phyloP scores from a whole-genome alignment of 2,329 filamentous ascomycete species.

The Colletotrichum camelliae region DNA sequence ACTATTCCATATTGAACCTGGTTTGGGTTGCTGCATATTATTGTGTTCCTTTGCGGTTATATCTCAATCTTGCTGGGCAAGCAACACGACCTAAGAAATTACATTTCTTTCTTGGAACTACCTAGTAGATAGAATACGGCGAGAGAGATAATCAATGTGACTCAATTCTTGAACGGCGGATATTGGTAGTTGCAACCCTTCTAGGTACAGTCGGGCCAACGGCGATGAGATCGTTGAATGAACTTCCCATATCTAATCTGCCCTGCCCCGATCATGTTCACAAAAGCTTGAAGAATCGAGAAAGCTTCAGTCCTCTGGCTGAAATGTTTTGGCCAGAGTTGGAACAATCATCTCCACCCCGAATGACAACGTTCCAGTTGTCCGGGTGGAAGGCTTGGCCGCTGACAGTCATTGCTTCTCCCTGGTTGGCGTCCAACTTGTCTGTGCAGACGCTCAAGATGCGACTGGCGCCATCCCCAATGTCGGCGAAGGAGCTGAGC shows the following conservation, averaged over 20 bases:
- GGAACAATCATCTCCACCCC: not conserved
- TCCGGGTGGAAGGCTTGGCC: conserved; percentile 10
- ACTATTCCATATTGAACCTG: too few species aligned
- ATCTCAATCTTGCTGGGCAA: too few species aligned
- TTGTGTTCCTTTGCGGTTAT: too few species aligned
- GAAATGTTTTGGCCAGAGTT: not conserved
- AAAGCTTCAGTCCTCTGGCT: not conserved
- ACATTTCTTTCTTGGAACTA: too few species aligned
- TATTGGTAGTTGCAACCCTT: not conserved
- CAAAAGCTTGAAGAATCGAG: not conserved
- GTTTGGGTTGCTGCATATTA: too few species aligned
- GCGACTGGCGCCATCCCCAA: conserved; percentile 6
- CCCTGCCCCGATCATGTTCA: not conserved
- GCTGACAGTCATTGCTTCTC: not conserved
- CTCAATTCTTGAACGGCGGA: not conserved
- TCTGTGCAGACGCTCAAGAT: conserved; percentile 2
- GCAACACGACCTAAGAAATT: too few species aligned
- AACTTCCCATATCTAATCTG: not conserved
- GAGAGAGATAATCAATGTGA: too few species aligned
- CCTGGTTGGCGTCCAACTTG: conserved; percentile 8
- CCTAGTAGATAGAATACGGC: too few species aligned
- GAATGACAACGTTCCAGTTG: not conserved
- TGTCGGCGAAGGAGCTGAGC: conserved; percentile 2
- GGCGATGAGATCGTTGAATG: not conserved
- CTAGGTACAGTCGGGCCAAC: not conserved